These are phyloP conservation scores for Candida nitratophila DNA, from an alignment of 805 yeast species.

Conservation along the genomic window DNA sequence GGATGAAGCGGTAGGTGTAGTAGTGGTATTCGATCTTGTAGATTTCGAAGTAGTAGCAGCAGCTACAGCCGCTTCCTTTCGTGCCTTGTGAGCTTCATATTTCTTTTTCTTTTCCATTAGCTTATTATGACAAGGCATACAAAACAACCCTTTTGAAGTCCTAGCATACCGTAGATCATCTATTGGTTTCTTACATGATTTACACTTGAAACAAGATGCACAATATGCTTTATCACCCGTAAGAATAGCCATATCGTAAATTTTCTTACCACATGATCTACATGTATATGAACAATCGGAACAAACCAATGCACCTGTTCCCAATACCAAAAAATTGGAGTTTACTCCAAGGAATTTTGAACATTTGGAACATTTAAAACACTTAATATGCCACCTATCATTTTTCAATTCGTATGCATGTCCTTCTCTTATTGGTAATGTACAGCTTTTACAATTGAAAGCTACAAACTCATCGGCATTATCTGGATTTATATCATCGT, in stretches of 20 bases:
- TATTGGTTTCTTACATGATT: slow-evolving; percentile 78
- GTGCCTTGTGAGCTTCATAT: slow-evolving; percentile 41
- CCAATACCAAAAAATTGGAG: slow-evolving; percentile 84
- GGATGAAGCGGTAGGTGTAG: too few relatives aligned
- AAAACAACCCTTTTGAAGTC: slow-evolving; percentile 86
- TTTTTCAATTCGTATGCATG: slow-evolving; percentile 94
- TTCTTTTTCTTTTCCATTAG: slow-evolving; percentile 68
- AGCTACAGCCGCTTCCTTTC: slow-evolving; percentile 9
- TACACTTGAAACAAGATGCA: slow-evolving; percentile 81
- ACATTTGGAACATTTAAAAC: slow-evolving; percentile 89
- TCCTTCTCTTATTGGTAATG: slow-evolving; percentile 66
- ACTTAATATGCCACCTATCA: slow-evolving; percentile 92
- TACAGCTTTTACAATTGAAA: slow-evolving; percentile 30
- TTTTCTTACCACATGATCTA: slow-evolving; percentile 75
- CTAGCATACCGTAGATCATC: slow-evolving; percentile 88
- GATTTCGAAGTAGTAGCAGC: slow-evolving; percentile 7
- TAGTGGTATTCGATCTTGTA: not conserved
- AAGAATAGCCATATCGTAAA: slow-evolving; percentile 86
- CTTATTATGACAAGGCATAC: slow-evolving; percentile 87
- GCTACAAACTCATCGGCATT: not conserved
- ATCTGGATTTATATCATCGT: not conserved
- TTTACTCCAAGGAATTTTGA: slow-evolving; percentile 71
- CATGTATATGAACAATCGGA: slow-evolving; percentile 90
- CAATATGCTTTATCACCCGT: slow-evolving; percentile 97
- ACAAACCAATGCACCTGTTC: slow-evolving; percentile 88